These are phyloP conservation scores for Adansonia rubrostipa DNA, from an alignment of 441 rosid species.

Conservation along the genomic window DNA sequence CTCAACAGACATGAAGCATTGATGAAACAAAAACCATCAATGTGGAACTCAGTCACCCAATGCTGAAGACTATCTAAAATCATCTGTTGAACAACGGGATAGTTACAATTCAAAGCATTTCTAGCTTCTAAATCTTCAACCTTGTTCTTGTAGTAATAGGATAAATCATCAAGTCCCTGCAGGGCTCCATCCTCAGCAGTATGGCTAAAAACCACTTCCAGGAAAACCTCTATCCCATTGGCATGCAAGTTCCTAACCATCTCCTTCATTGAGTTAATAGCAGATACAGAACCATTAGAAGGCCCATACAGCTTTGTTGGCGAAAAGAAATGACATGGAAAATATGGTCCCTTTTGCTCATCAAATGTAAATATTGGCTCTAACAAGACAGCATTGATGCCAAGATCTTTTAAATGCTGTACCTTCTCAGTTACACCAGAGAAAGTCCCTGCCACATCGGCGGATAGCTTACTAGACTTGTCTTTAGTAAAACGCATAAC, in stretches of 20 bases:
- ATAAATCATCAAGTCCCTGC: slow-evolving; percentile 75
- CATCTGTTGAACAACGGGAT: slow-evolving; percentile 71
- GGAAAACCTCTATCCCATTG: slow-evolving; percentile 74
- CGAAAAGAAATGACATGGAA: slow-evolving; percentile 79
- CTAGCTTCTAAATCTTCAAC: slow-evolving; percentile 41
- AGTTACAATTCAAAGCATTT: slow-evolving; percentile 71
- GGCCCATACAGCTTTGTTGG: slow-evolving; percentile 60
- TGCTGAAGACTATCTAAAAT: slow-evolving; percentile 74
- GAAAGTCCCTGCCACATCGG: slow-evolving; percentile 76
- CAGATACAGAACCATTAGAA: slow-evolving; percentile 52
- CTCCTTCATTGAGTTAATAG: slow-evolving; percentile 74
- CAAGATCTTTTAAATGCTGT: slow-evolving; percentile 70
- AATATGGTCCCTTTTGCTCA: slow-evolving; percentile 71
- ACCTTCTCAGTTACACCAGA: slow-evolving; percentile 73
- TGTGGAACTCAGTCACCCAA: slow-evolving; percentile 84
- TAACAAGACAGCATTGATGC: slow-evolving; percentile 74
- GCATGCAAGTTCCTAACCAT: slow-evolving; percentile 86
- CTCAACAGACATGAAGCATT: slow-evolving; percentile 71
- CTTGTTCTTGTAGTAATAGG: slow-evolving; percentile 51
- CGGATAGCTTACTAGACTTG: slow-evolving; percentile 63
- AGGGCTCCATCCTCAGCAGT: slow-evolving; percentile 65
- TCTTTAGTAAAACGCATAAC: slow-evolving; percentile 72
- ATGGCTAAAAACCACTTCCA: slow-evolving; percentile 81
- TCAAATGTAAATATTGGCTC: slow-evolving; percentile 84
- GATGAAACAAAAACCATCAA: slow-evolving; percentile 88